Conservation (phyloP, 2,329 filamentous ascomycete species). For the Aciculosporium take region DNA sequence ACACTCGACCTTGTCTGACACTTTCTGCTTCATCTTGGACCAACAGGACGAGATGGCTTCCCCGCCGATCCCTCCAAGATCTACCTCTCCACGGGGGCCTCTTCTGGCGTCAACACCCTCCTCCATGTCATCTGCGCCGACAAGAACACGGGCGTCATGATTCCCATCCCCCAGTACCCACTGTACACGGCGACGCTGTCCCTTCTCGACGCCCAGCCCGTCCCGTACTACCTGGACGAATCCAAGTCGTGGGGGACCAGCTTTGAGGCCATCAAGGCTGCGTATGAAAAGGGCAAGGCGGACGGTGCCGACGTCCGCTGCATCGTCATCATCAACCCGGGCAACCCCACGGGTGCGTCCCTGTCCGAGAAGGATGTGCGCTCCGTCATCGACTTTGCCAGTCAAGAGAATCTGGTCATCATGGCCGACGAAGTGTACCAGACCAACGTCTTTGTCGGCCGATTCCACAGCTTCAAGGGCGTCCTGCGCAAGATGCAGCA, state of each 20-base stretch:
- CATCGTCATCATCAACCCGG: constrained; percentile 95
- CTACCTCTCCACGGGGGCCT: constrained; percentile 85
- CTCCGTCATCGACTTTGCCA: constrained; percentile 74
- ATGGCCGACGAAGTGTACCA: constrained; percentile 98
- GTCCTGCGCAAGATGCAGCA: constrained; percentile 70
- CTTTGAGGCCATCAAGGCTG: constrained; percentile 57
- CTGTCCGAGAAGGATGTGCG: constrained; percentile 67
- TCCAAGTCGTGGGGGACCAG: constrained; percentile 77
- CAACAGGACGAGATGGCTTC: constrained; percentile 68
- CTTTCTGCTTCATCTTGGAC: background rate
- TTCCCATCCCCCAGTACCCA: constrained; percentile 95
- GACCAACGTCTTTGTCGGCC: constrained; percentile 90
- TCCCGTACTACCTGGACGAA: constrained; percentile 92
- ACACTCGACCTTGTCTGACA: background rate
- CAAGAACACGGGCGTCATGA: constrained; percentile 67
- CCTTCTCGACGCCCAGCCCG: constrained; percentile 69
- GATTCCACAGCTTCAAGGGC: constrained; percentile 93
- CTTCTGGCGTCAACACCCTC: constrained; percentile 86
- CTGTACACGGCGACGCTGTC: constrained; percentile 90
- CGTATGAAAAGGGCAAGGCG: constrained; percentile 59
- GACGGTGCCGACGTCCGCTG: constrained; percentile 78
- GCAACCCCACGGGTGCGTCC: constrained; percentile 88
- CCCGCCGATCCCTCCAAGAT: constrained; percentile 66
- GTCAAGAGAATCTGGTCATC: constrained; percentile 71
- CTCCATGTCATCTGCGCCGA: constrained; percentile 75